Base-by-base conservation (phyloP, 768 basidiomycete genomes). In the Xerocomellus intermedius region DNA sequence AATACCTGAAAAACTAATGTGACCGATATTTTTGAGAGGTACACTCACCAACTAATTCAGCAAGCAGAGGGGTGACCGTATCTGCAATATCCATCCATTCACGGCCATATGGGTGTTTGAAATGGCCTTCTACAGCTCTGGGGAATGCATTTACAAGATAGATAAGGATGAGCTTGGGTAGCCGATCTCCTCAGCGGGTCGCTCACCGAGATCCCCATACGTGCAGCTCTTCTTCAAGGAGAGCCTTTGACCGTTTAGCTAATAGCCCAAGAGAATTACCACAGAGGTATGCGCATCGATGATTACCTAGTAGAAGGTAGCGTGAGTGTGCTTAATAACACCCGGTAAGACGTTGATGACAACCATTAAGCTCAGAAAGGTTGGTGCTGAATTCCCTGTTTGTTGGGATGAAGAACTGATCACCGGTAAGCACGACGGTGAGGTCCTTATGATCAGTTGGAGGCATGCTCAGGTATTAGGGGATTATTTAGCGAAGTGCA, bases 181-280 rank as follows among this genome's bases (percentile, higher is more conserved):
- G 52, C 44, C 41, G 45, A 61, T 48, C 45, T 58, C 32, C 55
- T 47, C 47, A 52, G 56, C 60, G 35, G 50, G 43, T 19, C 13
- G 66, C 78, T 67, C 65, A 87, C 86, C 78, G 78, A 52, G 84
- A 81, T 33, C 79, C 85, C 97, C 97, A 99, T 28, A 86, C 86
- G 46, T 80, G 68, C 48, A 98, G 72, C 71, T 99, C 97, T 71
- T 96, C 83, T 58, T 88, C 75, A 16, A 98, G 76, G 42, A 94
- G 77, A 56, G 77, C 69, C 58, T 81, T 79, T 30, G 94, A 89
- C 36, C 82, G 77, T 68, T 85, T 91, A 42, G 90, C 82, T 64
- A 91, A 75, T 51, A 88, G 78, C 5, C 97, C 97, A 10, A 98
- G 81, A 24, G 94, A 98, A 75, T 99, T 98, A 33, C 97, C 97